Evolutionary conservation across 495 filamentous ascomycete genomes (phyloP).

Genomic region (Oidiodendron maius): DNA sequence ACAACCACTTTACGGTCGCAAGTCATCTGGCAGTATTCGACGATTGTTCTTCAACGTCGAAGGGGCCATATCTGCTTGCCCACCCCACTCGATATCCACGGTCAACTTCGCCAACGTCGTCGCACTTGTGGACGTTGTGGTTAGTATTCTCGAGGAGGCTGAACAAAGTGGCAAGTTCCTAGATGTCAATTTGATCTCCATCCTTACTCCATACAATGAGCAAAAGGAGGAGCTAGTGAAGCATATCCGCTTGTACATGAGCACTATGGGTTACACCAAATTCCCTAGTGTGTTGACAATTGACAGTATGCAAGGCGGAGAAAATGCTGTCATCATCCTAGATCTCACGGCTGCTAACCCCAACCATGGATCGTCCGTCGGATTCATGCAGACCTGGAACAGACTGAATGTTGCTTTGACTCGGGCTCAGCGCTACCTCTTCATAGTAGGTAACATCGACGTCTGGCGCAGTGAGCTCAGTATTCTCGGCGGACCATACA

Average conservation of each 20-base stretch:
- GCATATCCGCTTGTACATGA: background rate
- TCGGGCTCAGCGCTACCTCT: conserved; percentile 2
- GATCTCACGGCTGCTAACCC: background rate
- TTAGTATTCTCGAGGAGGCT: background rate
- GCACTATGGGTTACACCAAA: background rate
- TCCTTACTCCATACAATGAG: conserved; percentile 7
- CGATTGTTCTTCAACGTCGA: background rate
- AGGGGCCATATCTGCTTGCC: background rate
- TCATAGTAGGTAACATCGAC: background rate
- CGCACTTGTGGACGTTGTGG: background rate
- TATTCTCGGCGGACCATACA: background rate
- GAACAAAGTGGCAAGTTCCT: background rate
- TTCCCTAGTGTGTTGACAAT: background rate
- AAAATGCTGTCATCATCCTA: conserved; percentile 4
- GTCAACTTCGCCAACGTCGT: conserved; percentile 7
- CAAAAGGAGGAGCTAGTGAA: background rate
- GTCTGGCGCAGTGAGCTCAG: background rate
- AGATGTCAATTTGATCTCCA: background rate
- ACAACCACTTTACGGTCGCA: background rate
- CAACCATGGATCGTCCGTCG: background rate
- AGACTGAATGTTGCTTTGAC: conserved; percentile 4
- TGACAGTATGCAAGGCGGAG: conserved; percentile 5
- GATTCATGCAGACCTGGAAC: conserved; percentile 5
- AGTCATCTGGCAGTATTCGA: background rate
- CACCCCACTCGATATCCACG: background rate